Base-by-base conservation (phyloP, 805 yeast species). In the Spathaspora sp. region DNA sequence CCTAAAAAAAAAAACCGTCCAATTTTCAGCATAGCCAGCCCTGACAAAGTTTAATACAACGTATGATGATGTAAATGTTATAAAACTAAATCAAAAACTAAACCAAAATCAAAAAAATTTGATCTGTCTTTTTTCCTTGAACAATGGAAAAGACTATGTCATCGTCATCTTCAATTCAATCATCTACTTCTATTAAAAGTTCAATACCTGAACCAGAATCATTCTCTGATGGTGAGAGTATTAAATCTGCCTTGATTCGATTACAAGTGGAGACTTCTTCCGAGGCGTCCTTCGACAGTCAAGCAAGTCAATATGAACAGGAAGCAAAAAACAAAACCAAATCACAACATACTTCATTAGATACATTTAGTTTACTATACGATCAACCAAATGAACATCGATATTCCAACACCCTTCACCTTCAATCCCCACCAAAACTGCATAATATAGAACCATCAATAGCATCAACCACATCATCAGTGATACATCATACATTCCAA, bases 371-470 rank as follows among this genome's bases (percentile, higher is more conserved):
- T 48, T 29, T 69, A 28, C 53, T 65, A 39, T 29, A 54, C 14
- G 45, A 51, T 23, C 20, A 42, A 7, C 42, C 26, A 7, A 7
- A 7, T 16, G 26, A 46, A 11, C 40, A 63, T 14, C 51, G 56
- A 46, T 67, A 67, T 51, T 50, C 65, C 44, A 68, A 68, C 52
- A 66, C 70, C 2, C 55, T 62, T 16, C 69, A 65, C 49, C 7
- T 35, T 11, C 11, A 35, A 6, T 16, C 40, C 14, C 40, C 40
- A 3, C 40, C 9, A 35, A 35, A 35, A 8, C 18, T 3, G 8
- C 28, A 26, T n/a, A 29, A 18, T 43, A 38, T 23, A 23, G 26
- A 3, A 23, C 26, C 26, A 23, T 23, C 26, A 28, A 39, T n/a
- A 40, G 16, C 39, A 29, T 14, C n/a, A 10, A 28, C 17, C 17